A percentile compares a stretch with the other conserved stretches of the same genome.
Evolutionary conservation across 2,329 filamentous ascomycete species (phyloP).

Genomic region (Madurella fahalii): DNA sequence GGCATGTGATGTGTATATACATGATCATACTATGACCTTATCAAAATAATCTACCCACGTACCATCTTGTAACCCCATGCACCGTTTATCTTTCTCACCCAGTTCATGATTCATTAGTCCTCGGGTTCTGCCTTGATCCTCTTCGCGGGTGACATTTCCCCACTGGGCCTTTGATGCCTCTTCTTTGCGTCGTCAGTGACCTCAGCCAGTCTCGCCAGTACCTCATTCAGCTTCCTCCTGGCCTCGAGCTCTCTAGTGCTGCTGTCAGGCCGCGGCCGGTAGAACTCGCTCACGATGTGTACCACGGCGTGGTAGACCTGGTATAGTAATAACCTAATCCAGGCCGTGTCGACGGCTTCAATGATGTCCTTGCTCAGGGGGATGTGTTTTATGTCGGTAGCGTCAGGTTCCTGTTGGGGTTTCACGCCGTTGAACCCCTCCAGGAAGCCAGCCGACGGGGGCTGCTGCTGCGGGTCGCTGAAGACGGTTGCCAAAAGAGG

Average conservation of each 20-base stretch:
- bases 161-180: constrained; percentile 35
- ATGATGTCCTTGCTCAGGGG: constrained; percentile 30
- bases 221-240: constrained; percentile 46
- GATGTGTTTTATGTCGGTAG: background rate
- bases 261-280: constrained; percentile 46
- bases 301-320: constrained; percentile 54
- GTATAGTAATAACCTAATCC: constrained; percentile 52
- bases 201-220: constrained; percentile 44
- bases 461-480: constrained; percentile 32
- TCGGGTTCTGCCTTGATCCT: constrained; percentile 32
- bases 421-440: constrained; percentile 38
- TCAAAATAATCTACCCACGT: too few relatives aligned
- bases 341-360: constrained; percentile 41
- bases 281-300: constrained; percentile 52
- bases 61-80: too few relatives aligned
- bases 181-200: constrained; percentile 34
- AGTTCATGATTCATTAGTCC: background rate
- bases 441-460: constrained; percentile 41
- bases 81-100: background rate
- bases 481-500: constrained; percentile 52
- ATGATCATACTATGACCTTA: too few relatives aligned
- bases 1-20: background rate
- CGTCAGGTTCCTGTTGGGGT: background rate
- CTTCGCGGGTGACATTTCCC: constrained; percentile 44
- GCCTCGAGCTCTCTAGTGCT: constrained; percentile 50